These are phyloP conservation scores for Nevesoporus exiguus DNA, from an alignment of 768 basidiomycete species.

Conservation along the genomic window DNA sequence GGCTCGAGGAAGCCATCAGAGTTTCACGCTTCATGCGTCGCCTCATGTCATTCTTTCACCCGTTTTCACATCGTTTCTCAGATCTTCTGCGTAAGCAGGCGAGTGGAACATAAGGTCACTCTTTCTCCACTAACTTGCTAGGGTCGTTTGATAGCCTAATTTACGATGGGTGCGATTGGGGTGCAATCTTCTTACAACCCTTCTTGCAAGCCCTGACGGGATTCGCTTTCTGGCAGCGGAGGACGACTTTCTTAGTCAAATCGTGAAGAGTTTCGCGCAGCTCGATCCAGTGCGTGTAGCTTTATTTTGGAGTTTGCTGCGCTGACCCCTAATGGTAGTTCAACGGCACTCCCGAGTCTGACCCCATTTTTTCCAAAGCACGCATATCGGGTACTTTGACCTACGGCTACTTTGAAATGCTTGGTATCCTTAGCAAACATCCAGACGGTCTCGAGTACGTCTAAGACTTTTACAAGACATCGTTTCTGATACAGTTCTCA, in stretches of 20 bases:
- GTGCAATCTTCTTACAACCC: conserved; percentile 75
- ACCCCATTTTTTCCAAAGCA: conserved; percentile 82
- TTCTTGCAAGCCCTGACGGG: conserved; percentile 82
- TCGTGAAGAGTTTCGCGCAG: conserved; percentile 85
- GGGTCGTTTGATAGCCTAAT: conserved; percentile 50
- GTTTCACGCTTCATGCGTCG: conserved; percentile 86
- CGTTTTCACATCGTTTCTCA: conserved; percentile 83
- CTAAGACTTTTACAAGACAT: neutral
- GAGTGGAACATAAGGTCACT: conserved; percentile 2
- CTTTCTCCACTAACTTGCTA: neutral
- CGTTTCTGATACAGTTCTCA: conserved; percentile 28
- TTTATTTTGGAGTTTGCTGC: neutral
- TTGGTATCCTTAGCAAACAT: conserved; percentile 85
- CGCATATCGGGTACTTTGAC: conserved; percentile 80
- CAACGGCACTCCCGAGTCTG: conserved; percentile 66
- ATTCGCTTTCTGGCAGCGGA: conserved; percentile 75
- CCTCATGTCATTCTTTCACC: conserved; percentile 92
- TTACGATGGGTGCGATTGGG: conserved; percentile 85
- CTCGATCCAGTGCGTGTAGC: conserved; percentile 74
- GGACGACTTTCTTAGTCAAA: conserved; percentile 80
- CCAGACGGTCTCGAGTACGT: conserved; percentile 87
- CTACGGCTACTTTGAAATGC: conserved; percentile 93
- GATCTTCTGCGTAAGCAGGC: conserved; percentile 73
- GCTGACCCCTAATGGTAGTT: conserved; percentile 42
- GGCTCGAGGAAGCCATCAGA: conserved; percentile 93